These are phyloP conservation scores for Ogataea methylovora DNA, from an alignment of 805 yeast species.

Conservation along the genomic window DNA sequence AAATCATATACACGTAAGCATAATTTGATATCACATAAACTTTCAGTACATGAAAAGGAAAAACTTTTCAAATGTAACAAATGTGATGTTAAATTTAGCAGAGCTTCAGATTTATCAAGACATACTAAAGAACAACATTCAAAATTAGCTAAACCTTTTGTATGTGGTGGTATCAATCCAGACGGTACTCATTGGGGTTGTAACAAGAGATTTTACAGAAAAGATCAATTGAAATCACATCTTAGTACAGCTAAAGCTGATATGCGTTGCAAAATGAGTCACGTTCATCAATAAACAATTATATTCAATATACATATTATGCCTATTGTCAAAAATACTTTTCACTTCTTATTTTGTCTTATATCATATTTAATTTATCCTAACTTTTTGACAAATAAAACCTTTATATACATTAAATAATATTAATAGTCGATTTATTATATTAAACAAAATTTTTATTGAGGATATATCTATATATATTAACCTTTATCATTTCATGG, in stretches of 20 bases:
- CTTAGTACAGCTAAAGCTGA: constrained; percentile 16
- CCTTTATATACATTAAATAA: no score
- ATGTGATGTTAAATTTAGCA: constrained; percentile 12
- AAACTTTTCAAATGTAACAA: constrained; percentile 16
- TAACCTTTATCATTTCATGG: no score
- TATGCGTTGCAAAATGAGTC: constrained; percentile 6
- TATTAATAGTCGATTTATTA: no score
- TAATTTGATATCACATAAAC: constrained; percentile 18
- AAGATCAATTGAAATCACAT: constrained; percentile 18
- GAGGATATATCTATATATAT: no score
- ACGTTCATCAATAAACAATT: no score
- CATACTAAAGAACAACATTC: constrained; percentile 18
- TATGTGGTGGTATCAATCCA: constrained; percentile 14
- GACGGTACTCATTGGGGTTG: constrained; percentile 18
- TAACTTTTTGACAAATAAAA: no score
- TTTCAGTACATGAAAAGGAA: constrained; percentile 18
- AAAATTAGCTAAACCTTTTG: constrained; percentile 11
- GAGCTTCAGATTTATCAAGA: constrained; percentile 16
- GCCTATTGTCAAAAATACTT: no score
- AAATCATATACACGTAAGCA: constrained; percentile 22
- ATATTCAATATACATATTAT: no score
- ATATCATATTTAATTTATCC: no score
- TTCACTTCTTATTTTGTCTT: no score
- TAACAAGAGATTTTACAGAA: constrained; percentile 16
- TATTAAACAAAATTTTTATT: no score